A percentile compares a stretch with the other conserved stretches of the same genome.
These are phyloP conservation scores for Melaleuca quinquenervia DNA, from an alignment of 345 rosid genomes.

Conservation along the genomic window DNA sequence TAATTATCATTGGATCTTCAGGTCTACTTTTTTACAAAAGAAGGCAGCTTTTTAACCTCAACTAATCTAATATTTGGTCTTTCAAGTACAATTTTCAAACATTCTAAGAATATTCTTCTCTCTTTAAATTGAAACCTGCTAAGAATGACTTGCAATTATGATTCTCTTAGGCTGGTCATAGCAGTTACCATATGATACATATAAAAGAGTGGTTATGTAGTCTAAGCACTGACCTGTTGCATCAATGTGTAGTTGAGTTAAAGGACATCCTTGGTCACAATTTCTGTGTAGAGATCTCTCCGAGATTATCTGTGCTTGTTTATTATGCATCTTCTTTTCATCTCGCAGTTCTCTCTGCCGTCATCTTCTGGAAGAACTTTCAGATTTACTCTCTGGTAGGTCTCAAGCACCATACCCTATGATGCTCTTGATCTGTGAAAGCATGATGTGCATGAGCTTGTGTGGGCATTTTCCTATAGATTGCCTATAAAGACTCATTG, in stretches of 20 bases:
- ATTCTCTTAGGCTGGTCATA: background rate
- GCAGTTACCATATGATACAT: background rate
- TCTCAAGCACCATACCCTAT: background rate
- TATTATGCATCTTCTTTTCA: background rate
- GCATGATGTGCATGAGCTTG: background rate
- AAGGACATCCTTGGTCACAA: background rate
- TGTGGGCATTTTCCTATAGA: background rate
- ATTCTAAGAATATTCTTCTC: background rate
- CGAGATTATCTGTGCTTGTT: background rate
- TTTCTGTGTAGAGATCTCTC: background rate
- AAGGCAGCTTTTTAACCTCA: background rate
- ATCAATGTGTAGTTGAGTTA: background rate
- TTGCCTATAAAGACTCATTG: background rate
- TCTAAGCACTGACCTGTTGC: background rate
- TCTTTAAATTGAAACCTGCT: background rate
- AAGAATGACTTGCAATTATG: background rate
- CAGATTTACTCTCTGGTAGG: slow-evolving; percentile 51
- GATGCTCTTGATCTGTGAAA: background rate
- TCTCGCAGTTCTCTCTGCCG: slow-evolving; percentile 65
- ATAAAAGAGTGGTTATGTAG: background rate
- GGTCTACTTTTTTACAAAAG: background rate
- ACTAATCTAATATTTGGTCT: background rate
- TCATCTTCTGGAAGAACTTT: slow-evolving; percentile 65
- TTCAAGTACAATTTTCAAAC: background rate
- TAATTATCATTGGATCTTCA: background rate